Conservation (phyloP, 225 moss, liverwort and hornwort species). For the Lunularia cruciata region DNA sequence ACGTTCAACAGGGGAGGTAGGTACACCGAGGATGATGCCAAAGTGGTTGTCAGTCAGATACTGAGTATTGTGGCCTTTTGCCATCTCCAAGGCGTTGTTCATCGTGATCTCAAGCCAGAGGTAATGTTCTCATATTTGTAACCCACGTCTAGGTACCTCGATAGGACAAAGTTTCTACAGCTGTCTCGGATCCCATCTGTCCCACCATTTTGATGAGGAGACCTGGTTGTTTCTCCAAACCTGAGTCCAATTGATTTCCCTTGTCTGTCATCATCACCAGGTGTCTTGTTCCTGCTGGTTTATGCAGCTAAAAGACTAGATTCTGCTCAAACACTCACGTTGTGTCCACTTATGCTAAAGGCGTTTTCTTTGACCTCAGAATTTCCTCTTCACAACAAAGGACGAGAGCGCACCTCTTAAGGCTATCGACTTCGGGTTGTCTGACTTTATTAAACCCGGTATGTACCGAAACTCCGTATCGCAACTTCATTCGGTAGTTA, state of each 20-base stretch:
- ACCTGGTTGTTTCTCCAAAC: no score
- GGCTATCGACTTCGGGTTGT: conserved; percentile 94
- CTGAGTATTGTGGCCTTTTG: conserved; percentile 96
- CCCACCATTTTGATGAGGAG: no score
- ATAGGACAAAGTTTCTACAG: no score
- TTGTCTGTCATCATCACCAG: no score
- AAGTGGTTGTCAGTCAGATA: conserved; percentile 90
- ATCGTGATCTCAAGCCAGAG: conserved; percentile 96
- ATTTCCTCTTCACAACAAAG: conserved; percentile 91
- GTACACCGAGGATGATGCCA: conserved; percentile 92
- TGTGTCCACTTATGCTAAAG: no score
- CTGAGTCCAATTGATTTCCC: no score
- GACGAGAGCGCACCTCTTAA: conserved; percentile 90
- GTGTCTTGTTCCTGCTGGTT: no score
- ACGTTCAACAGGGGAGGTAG: conserved; percentile 64
- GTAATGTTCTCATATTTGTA: conserved; percentile 29
- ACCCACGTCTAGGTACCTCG: no score
- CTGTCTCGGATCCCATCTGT: no score
- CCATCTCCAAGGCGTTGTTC: conserved; percentile 95
- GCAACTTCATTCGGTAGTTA: neutral
- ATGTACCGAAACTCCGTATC: neutral
- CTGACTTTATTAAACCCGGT: conserved; percentile 99
- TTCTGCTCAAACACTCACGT: no score
- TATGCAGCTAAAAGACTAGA: no score
- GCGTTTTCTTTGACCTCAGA: no score